Base-by-base conservation (phyloP, 306 rosid species). In the Gillenia trifoliata region DNA sequence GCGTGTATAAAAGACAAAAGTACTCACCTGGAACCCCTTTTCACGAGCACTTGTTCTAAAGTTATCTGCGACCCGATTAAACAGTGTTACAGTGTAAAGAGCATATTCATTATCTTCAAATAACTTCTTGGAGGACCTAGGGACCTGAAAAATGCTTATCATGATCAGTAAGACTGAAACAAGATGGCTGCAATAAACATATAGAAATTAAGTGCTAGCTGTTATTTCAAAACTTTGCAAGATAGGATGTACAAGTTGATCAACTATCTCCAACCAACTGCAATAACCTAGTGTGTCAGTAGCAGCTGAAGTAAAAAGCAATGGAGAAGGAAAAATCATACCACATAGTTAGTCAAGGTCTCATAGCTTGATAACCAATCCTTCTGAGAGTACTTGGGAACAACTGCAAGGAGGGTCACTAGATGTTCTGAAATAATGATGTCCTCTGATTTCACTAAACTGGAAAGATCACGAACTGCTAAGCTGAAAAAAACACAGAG, bases 391-490 rank as follows among this genome's bases (percentile, higher is more conserved):
- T 93, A 93, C 89, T 93, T 93, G 57, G 90, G 91, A 83, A 93
- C 85, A 85, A 91, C 20, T 30, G 96, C 97, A 74, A 93, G 98
- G 77, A 93, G 89, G 17, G 98, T 93, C 80, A 86, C 85, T 50
- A 93, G 85, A 84, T 93, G 88, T 72, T 93, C 97, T 30, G 98
- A 91, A 77, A 83, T 69, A 76, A 93, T 64, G 57, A 93, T 88
- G 81, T 93, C 97, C 83, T 91, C 98, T 26, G 96, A 89, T 77
- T 89, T 93, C 77, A 93, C 97, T 81, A 93, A 87, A 83, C 84
- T 88, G 69, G 98, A 91, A 84, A 93, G 87, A 83, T 91, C 97
- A 75, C 97, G 92, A n/a, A 93, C 97, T 49, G 98, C 98, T 84
- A 90, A 87, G 86, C 95, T 93, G 86, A 77, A 82, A 77, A 82